Evolutionary conservation across 106 monocot species (phyloP), one percentile per base, ranked within the genome.

Genomic region (Allium cepa): DNA sequence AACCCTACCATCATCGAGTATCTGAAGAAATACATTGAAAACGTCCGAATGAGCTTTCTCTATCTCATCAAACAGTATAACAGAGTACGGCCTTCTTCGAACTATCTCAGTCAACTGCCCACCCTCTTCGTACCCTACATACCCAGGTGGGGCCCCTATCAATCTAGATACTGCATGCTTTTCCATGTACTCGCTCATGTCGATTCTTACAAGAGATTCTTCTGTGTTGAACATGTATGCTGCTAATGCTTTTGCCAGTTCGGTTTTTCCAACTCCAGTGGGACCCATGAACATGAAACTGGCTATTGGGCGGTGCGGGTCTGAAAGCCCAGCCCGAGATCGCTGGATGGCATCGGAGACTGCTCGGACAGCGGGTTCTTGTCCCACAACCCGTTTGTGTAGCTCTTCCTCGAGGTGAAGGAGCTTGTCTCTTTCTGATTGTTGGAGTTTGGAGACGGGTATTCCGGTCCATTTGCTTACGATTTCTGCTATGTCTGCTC

Each of bases 271-370:
- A 50, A 99, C 99, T 57, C 99, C 99, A 7, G 99, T 93, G 17
- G 99, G 99, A 49, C 99, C 99, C 99, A 99, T 93, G 81, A 99
- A 99, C 99, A 99, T 99, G 87, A 99, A 99, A 77, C 99, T 99
- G 16, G 99, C 93, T 64, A 99, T 99, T 4, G 99, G 99, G 0
- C 93, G 93, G 63, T 90, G 82, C 9, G 99, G 99, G 51, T 99
- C 99, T 1, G 99, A 99, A 10, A 99, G 80, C 48, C 99, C 99
- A 55, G 93, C 90, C 27, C 99, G 79, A 1, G 99, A 99, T 16
- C 99, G 80, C 68, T 93, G 99, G 51, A 99, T 99, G 49, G 99
- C 99, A 57, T 99, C 99, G 22, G 99, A 90, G 66, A 99, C 90
- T 56, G 99, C 78, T 70, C 17, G 72, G 16, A 99, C 99, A 9